Evolutionary conservation across 106 monocot species (phyloP), one percentile per base, ranked within the genome.

Genomic region (Posidonia australis): DNA sequence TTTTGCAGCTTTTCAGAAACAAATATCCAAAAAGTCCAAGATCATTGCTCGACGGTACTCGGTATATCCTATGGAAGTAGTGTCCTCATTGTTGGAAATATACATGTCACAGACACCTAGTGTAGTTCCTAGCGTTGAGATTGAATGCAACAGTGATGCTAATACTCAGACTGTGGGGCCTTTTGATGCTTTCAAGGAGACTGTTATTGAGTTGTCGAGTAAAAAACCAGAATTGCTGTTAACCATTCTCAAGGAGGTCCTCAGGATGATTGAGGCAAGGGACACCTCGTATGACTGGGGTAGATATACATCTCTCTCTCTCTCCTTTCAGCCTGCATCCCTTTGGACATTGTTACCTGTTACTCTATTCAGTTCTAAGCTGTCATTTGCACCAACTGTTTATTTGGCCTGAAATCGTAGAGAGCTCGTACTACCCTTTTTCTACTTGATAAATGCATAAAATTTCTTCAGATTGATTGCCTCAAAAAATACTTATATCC

Each of bases 191-290:
- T 52, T 90, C 60, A 96, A 90, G 70, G 64, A 30, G 3, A 72
- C 87, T 63, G 72, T 87, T 64, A 56, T 46, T 22, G 80, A 63
- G 70, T 44, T 96, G 49, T 74, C 82, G 5, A 73, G 63, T 14
- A 85, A 85, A 60, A 84, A 51, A 63, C 87, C 96, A 14, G 79
- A 77, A 23, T 69, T 96, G 42, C 45, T 96, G 13, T 80, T 90
- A 48, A 75, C 69, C 31, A 53, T 87, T 54, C 67, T 96, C 55
- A 84, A 87, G 65, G 49, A 65, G 11, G 65, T 85, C 7, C 21
- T 96, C 52, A 84, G 81, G 66, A 81, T 63, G 62, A 87, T 96
- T 13, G 84, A 96, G 48, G 60, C 45, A 46, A 65, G 68, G 60
- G 78, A 85, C 52, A 30, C 23, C 31, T 19, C 14, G 32, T 24